A percentile compares a stretch with the other conserved stretches of the same genome.
Evolutionary conservation across 345 rosid genomes (phyloP).

Genomic region (Salix purpurea): DNA sequence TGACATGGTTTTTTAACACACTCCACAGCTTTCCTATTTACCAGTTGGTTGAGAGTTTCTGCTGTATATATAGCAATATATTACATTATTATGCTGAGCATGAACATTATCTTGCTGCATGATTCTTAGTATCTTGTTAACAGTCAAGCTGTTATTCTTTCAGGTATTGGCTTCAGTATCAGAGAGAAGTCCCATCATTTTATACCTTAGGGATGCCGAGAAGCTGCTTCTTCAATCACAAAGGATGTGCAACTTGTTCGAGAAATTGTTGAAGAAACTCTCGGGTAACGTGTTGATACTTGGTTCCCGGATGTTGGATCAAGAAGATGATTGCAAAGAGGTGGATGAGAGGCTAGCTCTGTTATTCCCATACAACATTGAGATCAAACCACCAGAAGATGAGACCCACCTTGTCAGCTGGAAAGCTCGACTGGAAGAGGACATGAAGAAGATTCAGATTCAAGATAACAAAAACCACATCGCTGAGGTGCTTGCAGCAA

Average conservation of each 20-base stretch:
- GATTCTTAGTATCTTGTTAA: background rate
- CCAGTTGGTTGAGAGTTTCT: slow-evolving; percentile 1
- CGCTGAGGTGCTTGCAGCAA: slow-evolving; percentile 85
- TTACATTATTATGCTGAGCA: background rate
- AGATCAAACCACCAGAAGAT: slow-evolving; percentile 75
- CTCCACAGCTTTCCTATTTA: background rate
- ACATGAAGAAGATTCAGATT: slow-evolving; percentile 70
- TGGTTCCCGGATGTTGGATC: slow-evolving; percentile 69
- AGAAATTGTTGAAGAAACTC: slow-evolving; percentile 60
- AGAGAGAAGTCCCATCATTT: slow-evolving; percentile 50
- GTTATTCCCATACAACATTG: slow-evolving; percentile 75
- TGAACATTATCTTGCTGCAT: background rate
- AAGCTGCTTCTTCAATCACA: slow-evolving; percentile 72
- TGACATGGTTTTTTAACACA: too few species aligned
- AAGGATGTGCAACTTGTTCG: slow-evolving; percentile 60
- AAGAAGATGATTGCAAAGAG: slow-evolving; percentile 55
- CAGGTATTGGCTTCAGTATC: slow-evolving; percentile 75
- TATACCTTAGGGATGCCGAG: slow-evolving; percentile 81
- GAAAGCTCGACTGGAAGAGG: slow-evolving; percentile 81
- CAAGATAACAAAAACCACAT: slow-evolving; percentile 92
- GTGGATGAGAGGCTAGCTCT: slow-evolving; percentile 44
- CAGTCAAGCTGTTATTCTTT: slow-evolving; percentile 7
- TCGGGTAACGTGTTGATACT: slow-evolving; percentile 73
- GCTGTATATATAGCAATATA: background rate
- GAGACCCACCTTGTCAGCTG: slow-evolving; percentile 67